Percentiles rank a stretch among this genome's conserved stretches.
These are phyloP conservation scores for Neurospora sp. DNA, from an alignment of 495 filamentous ascomycete genomes.

Conservation along the genomic window DNA sequence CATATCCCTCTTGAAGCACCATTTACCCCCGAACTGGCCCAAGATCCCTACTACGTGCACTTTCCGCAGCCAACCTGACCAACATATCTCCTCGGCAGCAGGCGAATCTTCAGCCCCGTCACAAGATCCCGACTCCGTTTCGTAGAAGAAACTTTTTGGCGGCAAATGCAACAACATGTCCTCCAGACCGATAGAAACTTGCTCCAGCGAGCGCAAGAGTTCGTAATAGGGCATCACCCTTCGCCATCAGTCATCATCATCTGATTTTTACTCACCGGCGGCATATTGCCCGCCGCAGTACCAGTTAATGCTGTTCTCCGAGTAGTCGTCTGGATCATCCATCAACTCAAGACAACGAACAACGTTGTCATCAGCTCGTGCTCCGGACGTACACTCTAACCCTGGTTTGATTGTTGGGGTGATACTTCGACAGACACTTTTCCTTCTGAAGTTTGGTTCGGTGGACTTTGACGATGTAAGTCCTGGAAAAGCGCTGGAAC, in stretches of 20 bases:
- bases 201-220: background rate
- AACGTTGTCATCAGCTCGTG: too few relatives aligned
- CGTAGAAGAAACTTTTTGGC: background rate
- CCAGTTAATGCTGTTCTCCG: background rate
- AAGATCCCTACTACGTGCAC: background rate
- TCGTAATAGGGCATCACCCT: background rate
- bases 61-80: background rate
- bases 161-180: background rate
- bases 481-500: too few relatives aligned
- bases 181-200: background rate
- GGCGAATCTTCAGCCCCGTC: background rate
- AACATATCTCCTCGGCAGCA: background rate
- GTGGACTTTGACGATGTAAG: too few relatives aligned
- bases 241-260: background rate
- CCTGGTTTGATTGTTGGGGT: too few relatives aligned
- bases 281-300: background rate
- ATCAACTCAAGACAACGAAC: background rate
- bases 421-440: too few relatives aligned
- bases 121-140: background rate
- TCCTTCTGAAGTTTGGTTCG: too few relatives aligned
- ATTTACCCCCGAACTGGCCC: background rate
- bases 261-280: background rate
- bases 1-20: background rate
- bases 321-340: background rate
- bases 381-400: too few relatives aligned